A percentile compares a stretch with the other conserved stretches of the same genome.
Conservation (phyloP, 768 basidiomycete species). For the Cystofilobasidium capitatum region DNA sequence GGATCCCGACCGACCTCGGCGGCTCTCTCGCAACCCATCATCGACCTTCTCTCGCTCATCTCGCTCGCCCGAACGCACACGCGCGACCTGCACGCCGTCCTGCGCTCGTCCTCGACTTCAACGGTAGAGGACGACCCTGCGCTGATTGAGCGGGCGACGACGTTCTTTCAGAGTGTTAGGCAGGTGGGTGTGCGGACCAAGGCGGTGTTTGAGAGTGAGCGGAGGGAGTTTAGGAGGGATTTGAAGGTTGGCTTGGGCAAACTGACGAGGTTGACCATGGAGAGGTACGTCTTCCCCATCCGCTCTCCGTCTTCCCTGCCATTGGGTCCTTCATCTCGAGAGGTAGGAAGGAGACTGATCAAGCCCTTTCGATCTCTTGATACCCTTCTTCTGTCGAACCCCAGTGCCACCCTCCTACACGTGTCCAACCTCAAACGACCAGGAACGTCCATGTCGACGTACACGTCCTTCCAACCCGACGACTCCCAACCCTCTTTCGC, state of each 20-base stretch:
- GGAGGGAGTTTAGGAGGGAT: conserved; percentile 2
- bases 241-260: conserved; percentile 22
- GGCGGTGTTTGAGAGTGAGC: background rate
- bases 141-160: background rate
- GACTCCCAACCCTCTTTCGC: too few relatives aligned
- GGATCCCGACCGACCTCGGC: background rate
- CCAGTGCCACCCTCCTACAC: conserved; percentile 21
- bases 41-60: conserved; percentile 3
- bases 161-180: conserved; percentile 20
- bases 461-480: background rate
- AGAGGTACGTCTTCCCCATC: conserved; percentile 2
- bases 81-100: conserved; percentile 1
- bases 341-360: too few relatives aligned
- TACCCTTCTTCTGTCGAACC: background rate
- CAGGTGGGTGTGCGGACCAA: conserved; percentile 6
- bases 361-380: background rate
- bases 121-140: background rate
- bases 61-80: background rate
- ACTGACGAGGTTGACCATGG: conserved; percentile 20
- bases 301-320: background rate
- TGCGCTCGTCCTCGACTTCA: background rate
- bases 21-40: background rate
- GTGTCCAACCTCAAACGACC: conserved; percentile 21
- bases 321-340: background rate
- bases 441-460: conserved; percentile 11